phyloP scores from a whole-genome alignment of 257 asterid genomes.

The Nicotiana paniculata region DNA sequence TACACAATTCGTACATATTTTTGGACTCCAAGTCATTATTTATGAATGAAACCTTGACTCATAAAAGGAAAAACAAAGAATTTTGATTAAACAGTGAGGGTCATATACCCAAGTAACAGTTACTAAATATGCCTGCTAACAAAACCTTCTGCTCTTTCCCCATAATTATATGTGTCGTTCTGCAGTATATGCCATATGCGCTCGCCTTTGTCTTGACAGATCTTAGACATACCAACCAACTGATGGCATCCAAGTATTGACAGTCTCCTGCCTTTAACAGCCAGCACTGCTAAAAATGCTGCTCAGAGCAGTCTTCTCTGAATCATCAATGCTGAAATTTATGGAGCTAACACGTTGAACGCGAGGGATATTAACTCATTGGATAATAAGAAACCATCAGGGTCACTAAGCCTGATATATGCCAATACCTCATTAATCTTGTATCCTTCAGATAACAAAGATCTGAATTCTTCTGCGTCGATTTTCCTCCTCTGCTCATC shows the following conservation, averaged over 20 bases:
- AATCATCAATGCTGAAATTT: conserved; percentile 4
- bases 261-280: neutral
- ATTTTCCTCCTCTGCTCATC: conserved; percentile 46
- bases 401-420: conserved; percentile 72
- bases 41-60: neutral
- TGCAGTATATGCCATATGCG: neutral
- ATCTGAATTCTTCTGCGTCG: conserved; percentile 31
- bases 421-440: conserved; percentile 29
- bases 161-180: neutral
- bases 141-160: neutral
- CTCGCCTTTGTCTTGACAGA: neutral
- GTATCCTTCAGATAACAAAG: conserved; percentile 18
- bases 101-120: neutral
- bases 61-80: neutral
- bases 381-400: conserved; percentile 83
- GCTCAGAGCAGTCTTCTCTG: neutral
- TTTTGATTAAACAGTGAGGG: neutral
- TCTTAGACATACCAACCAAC: neutral
- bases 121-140: neutral
- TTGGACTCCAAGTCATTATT: neutral
- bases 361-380: conserved; percentile 90
- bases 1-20: neutral
- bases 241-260: neutral
- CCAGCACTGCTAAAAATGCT: neutral
- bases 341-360: conserved; percentile 48